Base-by-base conservation (phyloP, 148 eudicot species). In the Rhododendron ferrugineum region DNA sequence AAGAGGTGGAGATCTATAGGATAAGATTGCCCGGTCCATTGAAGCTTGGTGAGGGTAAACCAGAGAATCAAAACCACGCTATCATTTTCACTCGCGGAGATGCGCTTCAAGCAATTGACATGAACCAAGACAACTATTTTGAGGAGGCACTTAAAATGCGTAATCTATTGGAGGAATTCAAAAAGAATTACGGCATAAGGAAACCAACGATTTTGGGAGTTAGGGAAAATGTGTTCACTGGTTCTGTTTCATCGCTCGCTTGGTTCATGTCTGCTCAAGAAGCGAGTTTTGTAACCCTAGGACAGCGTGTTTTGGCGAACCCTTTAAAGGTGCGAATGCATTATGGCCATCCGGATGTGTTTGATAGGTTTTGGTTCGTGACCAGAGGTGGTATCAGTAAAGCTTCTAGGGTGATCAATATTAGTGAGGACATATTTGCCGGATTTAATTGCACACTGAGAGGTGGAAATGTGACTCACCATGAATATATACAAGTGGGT, bases 261-360 rank as follows among this genome's bases (percentile, higher is more conserved):
- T 91, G 97, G 99, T 96, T 96, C 87, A 96, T 96, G 99, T 96
- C 99, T 85, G 92, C 98, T 80, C 99, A 96, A 89, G 99, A 96
- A 87, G 93, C 86, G 56, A 94, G 97, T 84, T 95, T 96, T 86
- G 99, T 96, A 34, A 96, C 99, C 14, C 89, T 96, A 66, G 99
- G 98, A 18, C 98, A 96, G 84, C 94, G 99, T 80, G 99, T 96
- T 89, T 86, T 96, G 75, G 99, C 99, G 79, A 92, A 95, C 78
- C 99, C 99, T 80, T 90, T 96, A 40, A 96, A 94, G 88, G 98
- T 96, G 37, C 89, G 99, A 70, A 96, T 96, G 99, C 99, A 96
- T 85, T 96, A 96, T 85, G 99, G 99, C 79, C 99, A 96, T 87
- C 98, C 99, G 11, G 99, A 96, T 83, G 96, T 96, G 52, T 96